Evolutionary conservation across 352 stramenopile genomes (phyloP).

Genomic region (Phytophthora pini): DNA sequence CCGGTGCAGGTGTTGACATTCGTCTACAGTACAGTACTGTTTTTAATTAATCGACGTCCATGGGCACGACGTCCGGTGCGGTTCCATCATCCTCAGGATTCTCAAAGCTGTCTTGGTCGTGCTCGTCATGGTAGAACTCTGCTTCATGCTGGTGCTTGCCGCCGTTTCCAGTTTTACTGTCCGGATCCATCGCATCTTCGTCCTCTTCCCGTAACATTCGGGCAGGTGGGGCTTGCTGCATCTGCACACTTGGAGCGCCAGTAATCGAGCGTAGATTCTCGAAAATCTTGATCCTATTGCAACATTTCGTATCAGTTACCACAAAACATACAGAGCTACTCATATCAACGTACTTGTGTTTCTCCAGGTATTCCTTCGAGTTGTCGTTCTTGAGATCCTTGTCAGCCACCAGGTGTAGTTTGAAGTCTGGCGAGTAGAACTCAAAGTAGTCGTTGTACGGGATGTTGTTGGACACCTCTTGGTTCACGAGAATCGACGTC

Average conservation of each 20-base stretch:
- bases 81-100: slow-evolving; percentile 42
- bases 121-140: slow-evolving; percentile 81
- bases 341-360: slow-evolving; percentile 66
- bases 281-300: slow-evolving; percentile 80
- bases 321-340: background rate
- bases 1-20: too few species aligned
- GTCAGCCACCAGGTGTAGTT: slow-evolving; percentile 81
- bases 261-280: slow-evolving; percentile 77
- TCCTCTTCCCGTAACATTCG: slow-evolving; percentile 78
- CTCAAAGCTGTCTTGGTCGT: slow-evolving; percentile 61
- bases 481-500: slow-evolving; percentile 92
- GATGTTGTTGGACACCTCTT: slow-evolving; percentile 79
- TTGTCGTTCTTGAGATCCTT: slow-evolving; percentile 81
- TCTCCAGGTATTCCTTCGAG: slow-evolving; percentile 78
- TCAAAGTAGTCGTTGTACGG: slow-evolving; percentile 88
- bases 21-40: background rate
- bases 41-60: slow-evolving; percentile 59
- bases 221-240: slow-evolving; percentile 66
- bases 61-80: slow-evolving; percentile 61
- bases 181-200: slow-evolving; percentile 68
- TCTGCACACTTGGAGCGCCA: slow-evolving; percentile 81
- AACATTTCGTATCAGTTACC: slow-evolving; percentile 16
- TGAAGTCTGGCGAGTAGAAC: slow-evolving; percentile 82
- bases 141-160: slow-evolving; percentile 74
- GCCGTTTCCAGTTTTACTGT: slow-evolving; percentile 67